Evolutionary conservation across 768 basidiomycete genomes (phyloP).

Genomic region (Macrolepiota fuliginosa): DNA sequence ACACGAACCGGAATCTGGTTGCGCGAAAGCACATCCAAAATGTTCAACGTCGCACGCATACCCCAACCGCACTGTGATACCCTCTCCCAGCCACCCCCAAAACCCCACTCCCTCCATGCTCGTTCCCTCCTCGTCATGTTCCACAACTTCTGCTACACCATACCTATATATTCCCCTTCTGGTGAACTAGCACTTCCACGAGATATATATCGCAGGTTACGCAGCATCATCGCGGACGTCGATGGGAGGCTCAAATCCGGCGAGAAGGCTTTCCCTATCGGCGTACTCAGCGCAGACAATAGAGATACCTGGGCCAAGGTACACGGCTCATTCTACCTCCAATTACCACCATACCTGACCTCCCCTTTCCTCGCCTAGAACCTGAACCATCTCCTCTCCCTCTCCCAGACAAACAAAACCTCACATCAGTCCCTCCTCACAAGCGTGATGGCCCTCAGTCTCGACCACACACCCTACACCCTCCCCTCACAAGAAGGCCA

Average conservation of each 20-base stretch:
- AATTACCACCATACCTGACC: not conserved
- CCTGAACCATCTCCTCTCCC: slow-evolving; percentile 59
- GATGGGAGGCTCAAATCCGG: slow-evolving; percentile 44
- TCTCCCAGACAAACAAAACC: slow-evolving; percentile 64
- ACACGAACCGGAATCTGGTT: slow-evolving; percentile 75
- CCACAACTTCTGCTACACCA: slow-evolving; percentile 76
- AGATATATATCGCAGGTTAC: slow-evolving; percentile 44
- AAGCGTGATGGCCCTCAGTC: slow-evolving; percentile 76
- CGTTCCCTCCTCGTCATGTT: slow-evolving; percentile 67
- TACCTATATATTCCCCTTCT: slow-evolving; percentile 58
- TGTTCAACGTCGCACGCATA: slow-evolving; percentile 80
- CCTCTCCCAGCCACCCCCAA: slow-evolving; percentile 46
- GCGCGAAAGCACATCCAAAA: slow-evolving; percentile 47
- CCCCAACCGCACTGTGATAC: slow-evolving; percentile 67
- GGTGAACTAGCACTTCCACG: slow-evolving; percentile 31
- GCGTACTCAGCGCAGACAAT: slow-evolving; percentile 74
- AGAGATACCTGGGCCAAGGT: slow-evolving; percentile 83
- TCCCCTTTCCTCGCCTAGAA: slow-evolving; percentile 45
- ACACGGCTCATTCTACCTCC: slow-evolving; percentile 20
- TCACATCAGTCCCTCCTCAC: slow-evolving; percentile 63
- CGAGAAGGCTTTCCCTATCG: slow-evolving; percentile 59
- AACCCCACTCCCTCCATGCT: slow-evolving; percentile 40
- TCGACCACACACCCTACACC: slow-evolving; percentile 69
- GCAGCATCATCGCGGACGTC: slow-evolving; percentile 56
- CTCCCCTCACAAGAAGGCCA: slow-evolving; percentile 27